A percentile compares a stretch with the other conserved stretches of the same genome.
Conservation (phyloP, 257 asterid species). For the Solanum commersonii region DNA sequence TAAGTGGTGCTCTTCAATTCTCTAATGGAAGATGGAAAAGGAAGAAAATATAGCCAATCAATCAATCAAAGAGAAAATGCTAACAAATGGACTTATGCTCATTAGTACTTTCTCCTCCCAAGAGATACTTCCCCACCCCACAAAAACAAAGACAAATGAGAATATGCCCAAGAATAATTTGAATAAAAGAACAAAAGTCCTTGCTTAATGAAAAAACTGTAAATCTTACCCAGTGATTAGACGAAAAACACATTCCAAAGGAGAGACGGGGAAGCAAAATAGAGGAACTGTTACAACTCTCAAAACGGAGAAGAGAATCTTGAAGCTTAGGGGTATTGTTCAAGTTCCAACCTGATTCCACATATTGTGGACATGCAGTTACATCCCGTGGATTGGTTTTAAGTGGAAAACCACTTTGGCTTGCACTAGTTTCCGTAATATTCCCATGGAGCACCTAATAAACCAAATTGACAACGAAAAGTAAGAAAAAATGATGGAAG, state of each 20-base stretch:
- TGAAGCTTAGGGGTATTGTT: slow-evolving; percentile 50
- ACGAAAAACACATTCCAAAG: slow-evolving; percentile 83
- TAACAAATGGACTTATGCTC: not conserved
- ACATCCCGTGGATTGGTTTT: slow-evolving; percentile 12
- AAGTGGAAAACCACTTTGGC: slow-evolving; percentile 46
- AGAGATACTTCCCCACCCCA: not conserved
- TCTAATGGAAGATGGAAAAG: slow-evolving; percentile 38
- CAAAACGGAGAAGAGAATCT: slow-evolving; percentile 68
- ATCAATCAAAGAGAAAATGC: not conserved
- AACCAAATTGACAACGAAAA: slow-evolving; percentile 14
- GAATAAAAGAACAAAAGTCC: not conserved
- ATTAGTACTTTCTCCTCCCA: not conserved
- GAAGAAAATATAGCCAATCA: slow-evolving; percentile 11
- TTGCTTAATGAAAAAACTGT: not conserved
- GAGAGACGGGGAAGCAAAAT: slow-evolving; percentile 38
- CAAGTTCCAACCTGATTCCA: slow-evolving; percentile 72
- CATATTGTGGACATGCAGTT: slow-evolving; percentile 24
- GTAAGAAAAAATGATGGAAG: slow-evolving; percentile 5
- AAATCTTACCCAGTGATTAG: slow-evolving; percentile 70
- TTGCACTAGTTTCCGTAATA: slow-evolving; percentile 18
- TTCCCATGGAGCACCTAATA: slow-evolving; percentile 61
- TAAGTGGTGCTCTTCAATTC: slow-evolving; percentile 65
- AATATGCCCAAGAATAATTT: not conserved
- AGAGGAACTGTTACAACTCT: slow-evolving; percentile 29
- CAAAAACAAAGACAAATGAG: not conserved